Evolutionary conservation across 352 stramenopile genomes (phyloP).

Genomic region (Phytophthora palmivora): DNA sequence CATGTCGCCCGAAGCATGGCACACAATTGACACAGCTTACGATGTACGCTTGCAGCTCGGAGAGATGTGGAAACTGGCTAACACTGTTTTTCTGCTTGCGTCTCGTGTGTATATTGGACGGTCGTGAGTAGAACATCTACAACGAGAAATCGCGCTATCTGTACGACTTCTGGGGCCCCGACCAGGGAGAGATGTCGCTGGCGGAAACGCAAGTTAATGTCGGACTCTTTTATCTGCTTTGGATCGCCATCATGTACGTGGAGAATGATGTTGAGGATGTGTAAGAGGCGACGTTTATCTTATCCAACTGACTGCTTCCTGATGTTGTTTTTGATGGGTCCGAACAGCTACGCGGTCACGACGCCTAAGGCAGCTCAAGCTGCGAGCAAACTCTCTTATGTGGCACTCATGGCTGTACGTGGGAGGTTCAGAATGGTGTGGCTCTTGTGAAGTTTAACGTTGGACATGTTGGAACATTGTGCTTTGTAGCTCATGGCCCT

Average conservation of each 20-base stretch:
- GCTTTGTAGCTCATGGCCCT: conserved; percentile 52
- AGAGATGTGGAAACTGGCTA: conserved; percentile 13
- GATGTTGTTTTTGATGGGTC: conserved; percentile 11
- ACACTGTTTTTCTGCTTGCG: conserved; percentile 4
- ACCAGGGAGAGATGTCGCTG: conserved; percentile 47
- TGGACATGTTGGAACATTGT: neutral
- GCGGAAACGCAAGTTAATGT: conserved; percentile 65
- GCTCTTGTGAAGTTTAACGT: neutral
- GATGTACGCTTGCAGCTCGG: conserved; percentile 46
- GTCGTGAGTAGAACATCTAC: conserved; percentile 59
- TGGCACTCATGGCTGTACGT: conserved; percentile 55
- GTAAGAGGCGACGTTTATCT: neutral
- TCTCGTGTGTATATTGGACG: conserved; percentile 8
- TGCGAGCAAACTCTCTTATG: conserved; percentile 58
- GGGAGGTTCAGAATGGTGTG: neutral
- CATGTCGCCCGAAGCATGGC: conserved; percentile 62
- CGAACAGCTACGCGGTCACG: conserved; percentile 57
- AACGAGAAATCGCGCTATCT: conserved; percentile 54
- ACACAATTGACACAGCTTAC: conserved; percentile 62
- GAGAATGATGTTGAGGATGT: conserved; percentile 5
- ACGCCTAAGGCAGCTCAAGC: conserved; percentile 44
- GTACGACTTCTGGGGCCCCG: conserved; percentile 76
- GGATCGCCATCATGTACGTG: conserved; percentile 67
- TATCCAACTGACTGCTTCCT: conserved; percentile 20
- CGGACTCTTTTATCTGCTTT: conserved; percentile 73